Conservation (phyloP, 2,329 filamentous ascomycete species). For the Torrubiella hemipterigena region DNA sequence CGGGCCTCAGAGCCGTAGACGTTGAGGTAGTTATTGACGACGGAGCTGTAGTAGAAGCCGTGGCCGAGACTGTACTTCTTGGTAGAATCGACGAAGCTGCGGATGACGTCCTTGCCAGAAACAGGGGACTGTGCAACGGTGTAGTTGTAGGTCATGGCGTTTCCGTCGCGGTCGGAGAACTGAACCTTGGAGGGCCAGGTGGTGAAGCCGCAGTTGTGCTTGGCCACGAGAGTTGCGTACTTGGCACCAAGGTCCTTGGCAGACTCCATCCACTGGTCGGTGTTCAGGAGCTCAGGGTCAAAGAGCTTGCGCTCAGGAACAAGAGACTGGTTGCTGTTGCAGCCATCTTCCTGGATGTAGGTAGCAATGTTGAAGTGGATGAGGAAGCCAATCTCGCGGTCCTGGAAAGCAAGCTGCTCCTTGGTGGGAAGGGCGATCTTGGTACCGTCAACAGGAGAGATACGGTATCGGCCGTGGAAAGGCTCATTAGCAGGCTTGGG, state of each 20-base stretch:
- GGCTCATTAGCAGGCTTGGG: not conserved
- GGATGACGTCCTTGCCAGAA: conserved; percentile 12
- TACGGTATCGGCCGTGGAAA: conserved; percentile 5
- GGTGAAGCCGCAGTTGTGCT: conserved; percentile 18
- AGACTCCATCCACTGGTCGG: conserved; percentile 16
- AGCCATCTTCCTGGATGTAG: conserved; percentile 13
- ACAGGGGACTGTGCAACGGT: conserved; percentile 14
- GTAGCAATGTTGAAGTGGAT: conserved; percentile 15
- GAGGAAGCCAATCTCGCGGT: conserved; percentile 13
- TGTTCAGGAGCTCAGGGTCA: conserved; percentile 11
- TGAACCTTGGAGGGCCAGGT: conserved; percentile 15
- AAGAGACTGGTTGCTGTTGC: conserved; percentile 13
- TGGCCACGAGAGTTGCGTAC: conserved; percentile 17
- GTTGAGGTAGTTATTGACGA: conserved; percentile 18
- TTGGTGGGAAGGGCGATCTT: conserved; percentile 14
- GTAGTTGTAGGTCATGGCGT: conserved; percentile 14
- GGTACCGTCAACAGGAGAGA: conserved; percentile 14
- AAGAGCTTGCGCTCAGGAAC: conserved; percentile 12
- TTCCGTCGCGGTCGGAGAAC: conserved; percentile 12
- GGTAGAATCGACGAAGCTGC: conserved; percentile 13
- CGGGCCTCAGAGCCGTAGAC: conserved; percentile 11
- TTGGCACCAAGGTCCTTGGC: conserved; percentile 13
- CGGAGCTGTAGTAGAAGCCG: conserved; percentile 17
- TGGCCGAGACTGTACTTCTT: conserved; percentile 13
- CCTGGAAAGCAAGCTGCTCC: conserved; percentile 13